Conservation (phyloP, 2,329 filamentous ascomycete genomes). For the Aspergillus luchuensis region DNA sequence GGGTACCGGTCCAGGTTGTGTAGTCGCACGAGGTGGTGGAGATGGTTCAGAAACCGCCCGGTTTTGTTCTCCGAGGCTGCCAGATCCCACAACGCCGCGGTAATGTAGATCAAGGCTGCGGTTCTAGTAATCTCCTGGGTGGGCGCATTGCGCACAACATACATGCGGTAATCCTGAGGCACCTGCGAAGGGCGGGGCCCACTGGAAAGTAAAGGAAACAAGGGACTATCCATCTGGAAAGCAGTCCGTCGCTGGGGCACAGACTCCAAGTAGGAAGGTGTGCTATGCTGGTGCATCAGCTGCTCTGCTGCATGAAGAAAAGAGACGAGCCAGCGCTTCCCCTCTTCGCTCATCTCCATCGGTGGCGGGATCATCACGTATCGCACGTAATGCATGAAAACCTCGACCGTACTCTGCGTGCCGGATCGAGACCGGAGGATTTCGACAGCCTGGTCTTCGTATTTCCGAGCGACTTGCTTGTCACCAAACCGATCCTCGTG, state of each 20-base stretch:
- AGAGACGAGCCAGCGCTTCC: conserved; percentile 33
- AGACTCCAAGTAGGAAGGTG: conserved; percentile 28
- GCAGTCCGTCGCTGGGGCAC: conserved; percentile 33
- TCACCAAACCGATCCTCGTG: conserved; percentile 44
- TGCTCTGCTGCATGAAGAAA: conserved; percentile 41
- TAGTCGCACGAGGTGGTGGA: conserved; percentile 28
- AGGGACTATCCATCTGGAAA: conserved; percentile 41
- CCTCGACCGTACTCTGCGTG: conserved; percentile 26
- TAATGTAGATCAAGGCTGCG: conserved; percentile 44
- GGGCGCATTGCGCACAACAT: conserved; percentile 36
- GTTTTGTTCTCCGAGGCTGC: conserved; percentile 34
- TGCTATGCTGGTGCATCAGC: conserved; percentile 36
- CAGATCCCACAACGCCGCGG: conserved; percentile 39
- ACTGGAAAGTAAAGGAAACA: conserved; percentile 45
- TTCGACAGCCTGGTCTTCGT: conserved; percentile 36
- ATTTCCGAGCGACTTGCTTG: conserved; percentile 28
- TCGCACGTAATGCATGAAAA: conserved; percentile 39
- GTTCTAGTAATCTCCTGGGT: conserved; percentile 41
- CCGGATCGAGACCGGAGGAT: conserved; percentile 34
- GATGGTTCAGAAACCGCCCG: conserved; percentile 35
- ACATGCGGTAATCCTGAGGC: conserved; percentile 38
- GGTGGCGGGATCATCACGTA: conserved; percentile 34
- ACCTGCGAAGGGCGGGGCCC: conserved; percentile 44
- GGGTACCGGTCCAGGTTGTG: conserved; percentile 38
- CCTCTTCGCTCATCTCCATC: conserved; percentile 19